phyloP scores from a whole-genome alignment of 805 yeast genomes.

The Cephaloascus albidus region DNA sequence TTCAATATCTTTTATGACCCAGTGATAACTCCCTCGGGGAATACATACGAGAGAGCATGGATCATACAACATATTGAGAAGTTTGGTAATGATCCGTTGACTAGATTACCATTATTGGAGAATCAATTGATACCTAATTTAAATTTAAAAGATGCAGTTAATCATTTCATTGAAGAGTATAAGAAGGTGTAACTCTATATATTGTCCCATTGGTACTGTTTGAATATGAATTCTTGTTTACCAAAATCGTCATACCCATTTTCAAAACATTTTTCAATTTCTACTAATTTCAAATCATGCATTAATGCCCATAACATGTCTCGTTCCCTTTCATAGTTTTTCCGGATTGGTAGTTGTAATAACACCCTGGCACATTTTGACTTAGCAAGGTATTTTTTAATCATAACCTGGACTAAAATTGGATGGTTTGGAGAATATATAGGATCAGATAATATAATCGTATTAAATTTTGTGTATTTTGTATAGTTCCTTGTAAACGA shows the following conservation, averaged over 20 bases:
- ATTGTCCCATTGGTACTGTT: conserved; percentile 11
- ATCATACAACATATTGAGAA: no score
- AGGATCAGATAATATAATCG: conserved; percentile 78
- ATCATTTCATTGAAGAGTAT: no score
- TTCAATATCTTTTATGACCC: no score
- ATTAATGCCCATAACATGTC: conserved; percentile 49
- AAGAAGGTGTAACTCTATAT: no score
- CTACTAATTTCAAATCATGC: conserved; percentile 20
- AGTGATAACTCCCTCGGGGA: no score
- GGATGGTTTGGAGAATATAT: conserved; percentile 83
- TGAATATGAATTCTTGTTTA: conserved; percentile 47
- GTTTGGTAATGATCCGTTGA: no score
- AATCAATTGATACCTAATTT: no score
- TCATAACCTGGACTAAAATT: conserved; percentile 52
- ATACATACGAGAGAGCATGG: no score
- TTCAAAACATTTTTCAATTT: conserved; percentile 32
- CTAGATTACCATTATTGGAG: no score
- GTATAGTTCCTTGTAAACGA: conserved; percentile 14
- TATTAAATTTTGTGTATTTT: conserved; percentile 32
- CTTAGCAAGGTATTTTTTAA: conserved; percentile 33
- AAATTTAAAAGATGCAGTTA: no score
- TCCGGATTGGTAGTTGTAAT: conserved; percentile 70
- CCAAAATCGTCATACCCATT: conserved; percentile 87
- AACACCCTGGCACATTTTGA: conserved; percentile 35
- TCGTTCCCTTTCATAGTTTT: conserved; percentile 58